Conservation (phyloP, 2,329 filamentous ascomycete genomes). For the Penicillium sclerotigenum region DNA sequence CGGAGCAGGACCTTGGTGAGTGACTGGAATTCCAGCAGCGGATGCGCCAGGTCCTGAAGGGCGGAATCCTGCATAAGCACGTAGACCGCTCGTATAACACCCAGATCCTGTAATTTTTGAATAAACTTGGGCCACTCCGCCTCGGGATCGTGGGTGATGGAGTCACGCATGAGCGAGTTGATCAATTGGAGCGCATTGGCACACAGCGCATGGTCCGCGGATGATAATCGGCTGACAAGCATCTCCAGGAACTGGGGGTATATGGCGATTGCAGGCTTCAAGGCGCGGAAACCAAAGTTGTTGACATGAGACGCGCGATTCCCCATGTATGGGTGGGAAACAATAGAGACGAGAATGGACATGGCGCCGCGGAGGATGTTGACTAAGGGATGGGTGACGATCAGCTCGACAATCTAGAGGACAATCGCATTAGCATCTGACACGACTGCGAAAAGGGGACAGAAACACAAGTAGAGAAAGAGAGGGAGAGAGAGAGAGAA, state of each 20-base stretch:
- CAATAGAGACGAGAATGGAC: conserved; percentile 91
- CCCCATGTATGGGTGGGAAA: conserved; percentile 72
- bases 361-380: conserved; percentile 96
- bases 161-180: conserved; percentile 91
- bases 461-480: neutral
- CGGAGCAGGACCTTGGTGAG: conserved; percentile 82
- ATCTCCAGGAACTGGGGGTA: conserved; percentile 94
- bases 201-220: conserved; percentile 91
- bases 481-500: no score
- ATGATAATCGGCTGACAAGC: conserved; percentile 85
- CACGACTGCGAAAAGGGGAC: neutral
- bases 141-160: conserved; percentile 70
- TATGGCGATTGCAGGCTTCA: conserved; percentile 86
- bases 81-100: conserved; percentile 88
- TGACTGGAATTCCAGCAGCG: conserved; percentile 87
- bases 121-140: conserved; percentile 96
- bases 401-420: conserved; percentile 74
- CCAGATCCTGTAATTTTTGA: conserved; percentile 86
- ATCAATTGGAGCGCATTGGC: conserved; percentile 93
- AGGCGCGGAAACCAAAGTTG: conserved; percentile 79
- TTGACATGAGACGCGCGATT: conserved; percentile 53
- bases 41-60: conserved; percentile 83
- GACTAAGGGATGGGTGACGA: conserved; percentile 91
- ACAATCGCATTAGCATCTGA: conserved; percentile 5
- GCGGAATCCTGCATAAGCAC: conserved; percentile 91